phyloP scores from a whole-genome alignment of 2,329 filamentous ascomycete species.

The Phoma sp. region DNA sequence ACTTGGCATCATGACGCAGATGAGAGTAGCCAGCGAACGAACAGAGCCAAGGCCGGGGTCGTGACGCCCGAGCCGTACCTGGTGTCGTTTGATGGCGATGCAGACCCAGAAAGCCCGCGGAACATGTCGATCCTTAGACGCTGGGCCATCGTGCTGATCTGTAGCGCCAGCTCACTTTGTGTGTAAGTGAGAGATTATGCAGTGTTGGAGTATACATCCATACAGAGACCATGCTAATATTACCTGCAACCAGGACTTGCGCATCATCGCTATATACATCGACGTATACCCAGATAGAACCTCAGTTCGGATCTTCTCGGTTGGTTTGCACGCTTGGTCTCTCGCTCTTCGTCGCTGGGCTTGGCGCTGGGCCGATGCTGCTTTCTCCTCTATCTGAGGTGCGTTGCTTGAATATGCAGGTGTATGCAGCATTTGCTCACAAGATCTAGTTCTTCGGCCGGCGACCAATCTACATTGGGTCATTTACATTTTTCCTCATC shows the following conservation, averaged over 20 bases:
- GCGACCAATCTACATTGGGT: constrained; percentile 77
- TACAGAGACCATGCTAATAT: constrained; percentile 8
- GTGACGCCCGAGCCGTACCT: constrained; percentile 58
- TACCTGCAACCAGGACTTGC: constrained; percentile 66
- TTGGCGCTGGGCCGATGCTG: constrained; percentile 65
- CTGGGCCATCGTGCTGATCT: constrained; percentile 79
- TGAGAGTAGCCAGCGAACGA: constrained; percentile 26
- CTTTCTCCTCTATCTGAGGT: constrained; percentile 60
- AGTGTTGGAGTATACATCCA: neutral
- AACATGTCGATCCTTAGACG: constrained; percentile 71
- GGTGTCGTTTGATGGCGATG: constrained; percentile 76
- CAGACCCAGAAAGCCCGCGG: constrained; percentile 76
- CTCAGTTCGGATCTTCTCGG: constrained; percentile 74
- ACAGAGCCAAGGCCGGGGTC: constrained; percentile 26
- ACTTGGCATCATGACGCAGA: constrained; percentile 42
- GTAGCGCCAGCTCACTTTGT: constrained; percentile 77
- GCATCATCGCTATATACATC: constrained; percentile 88
- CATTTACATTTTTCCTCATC: constrained; percentile 76
- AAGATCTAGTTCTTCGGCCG: constrained; percentile 75
- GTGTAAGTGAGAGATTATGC: constrained; percentile 67
- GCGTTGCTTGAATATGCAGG: constrained; percentile 20
- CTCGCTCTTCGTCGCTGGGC: constrained; percentile 81
- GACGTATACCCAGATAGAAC: constrained; percentile 78
- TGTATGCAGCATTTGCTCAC: constrained; percentile 7
- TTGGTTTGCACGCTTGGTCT: constrained; percentile 80